Percentiles rank a stretch among this genome's conserved stretches.
These are phyloP conservation scores for Dioszegia hungarica DNA, from an alignment of 768 basidiomycete genomes.

Conservation along the genomic window DNA sequence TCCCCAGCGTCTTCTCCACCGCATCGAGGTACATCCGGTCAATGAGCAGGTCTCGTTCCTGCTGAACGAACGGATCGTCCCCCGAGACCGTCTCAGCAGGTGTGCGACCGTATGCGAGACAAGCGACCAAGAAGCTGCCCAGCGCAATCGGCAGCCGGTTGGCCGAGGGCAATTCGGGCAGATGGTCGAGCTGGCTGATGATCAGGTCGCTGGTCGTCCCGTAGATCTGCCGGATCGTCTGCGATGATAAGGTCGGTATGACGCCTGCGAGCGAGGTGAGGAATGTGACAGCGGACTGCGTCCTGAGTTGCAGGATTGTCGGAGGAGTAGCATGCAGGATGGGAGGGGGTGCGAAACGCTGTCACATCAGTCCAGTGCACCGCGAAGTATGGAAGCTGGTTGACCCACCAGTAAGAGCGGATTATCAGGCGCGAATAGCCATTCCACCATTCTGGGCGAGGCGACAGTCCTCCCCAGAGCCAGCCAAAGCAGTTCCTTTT, in stretches of 20 bases:
- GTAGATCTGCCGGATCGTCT: neutral
- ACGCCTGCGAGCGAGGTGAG: constrained; percentile 9
- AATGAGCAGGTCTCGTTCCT: neutral
- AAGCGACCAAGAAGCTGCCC: neutral
- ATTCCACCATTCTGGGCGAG: constrained; percentile 11
- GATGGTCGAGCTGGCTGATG: neutral
- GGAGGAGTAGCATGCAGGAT: constrained; percentile 36
- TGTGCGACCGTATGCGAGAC: neutral
- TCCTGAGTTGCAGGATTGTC: constrained; percentile 22
- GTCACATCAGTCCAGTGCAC: neutral
- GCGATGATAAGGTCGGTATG: neutral
- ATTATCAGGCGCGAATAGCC: constrained; percentile 19
- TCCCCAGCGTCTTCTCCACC: neutral
- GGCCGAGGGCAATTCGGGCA: neutral
- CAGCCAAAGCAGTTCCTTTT: constrained; percentile 36
- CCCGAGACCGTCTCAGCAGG: neutral
- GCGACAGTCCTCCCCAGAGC: constrained; percentile 1
- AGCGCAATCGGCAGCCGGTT: neutral
- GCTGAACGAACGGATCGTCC: neutral
- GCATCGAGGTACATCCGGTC: neutral
- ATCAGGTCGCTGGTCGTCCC: neutral
- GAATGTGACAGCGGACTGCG: constrained; percentile 3
- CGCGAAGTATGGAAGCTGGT: neutral
- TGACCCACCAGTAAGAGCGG: constrained; percentile 18
- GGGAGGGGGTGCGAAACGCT: constrained; percentile 33